These are phyloP conservation scores for Ceratocystis cubensis DNA, from an alignment of 2,329 filamentous ascomycete genomes.

Conservation along the genomic window DNA sequence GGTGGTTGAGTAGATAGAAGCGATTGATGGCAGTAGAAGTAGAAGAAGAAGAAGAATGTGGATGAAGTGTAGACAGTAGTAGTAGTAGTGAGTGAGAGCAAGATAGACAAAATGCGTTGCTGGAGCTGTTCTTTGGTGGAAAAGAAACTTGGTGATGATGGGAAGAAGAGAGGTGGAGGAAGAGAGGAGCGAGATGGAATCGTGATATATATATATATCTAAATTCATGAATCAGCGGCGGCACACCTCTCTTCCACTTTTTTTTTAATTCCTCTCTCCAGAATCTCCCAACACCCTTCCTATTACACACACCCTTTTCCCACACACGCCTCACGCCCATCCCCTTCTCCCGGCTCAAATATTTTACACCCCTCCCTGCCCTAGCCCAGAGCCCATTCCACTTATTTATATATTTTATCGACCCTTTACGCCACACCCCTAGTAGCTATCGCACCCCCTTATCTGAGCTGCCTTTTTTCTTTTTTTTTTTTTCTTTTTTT, in stretches of 20 bases:
- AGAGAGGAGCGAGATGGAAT: not conserved
- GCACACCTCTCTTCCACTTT: not conserved
- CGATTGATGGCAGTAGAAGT: not conserved
- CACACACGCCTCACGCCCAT: not conserved
- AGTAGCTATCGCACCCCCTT: not conserved
- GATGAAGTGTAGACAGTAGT: not conserved
- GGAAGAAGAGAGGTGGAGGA: not conserved
- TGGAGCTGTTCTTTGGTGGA: not conserved
- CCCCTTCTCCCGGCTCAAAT: not conserved
- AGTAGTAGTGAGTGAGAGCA: not conserved
- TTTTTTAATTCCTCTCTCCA: not conserved
- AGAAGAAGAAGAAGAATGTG: not conserved
- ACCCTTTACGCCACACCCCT: not conserved
- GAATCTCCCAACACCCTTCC: not conserved
- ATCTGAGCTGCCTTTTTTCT: not conserved
- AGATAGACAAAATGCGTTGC: not conserved
- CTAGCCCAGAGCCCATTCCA: not conserved
- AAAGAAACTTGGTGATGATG: not conserved
- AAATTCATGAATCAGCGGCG: not conserved
- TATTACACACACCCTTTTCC: not conserved
- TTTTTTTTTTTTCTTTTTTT: not conserved
- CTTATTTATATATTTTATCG: not conserved
- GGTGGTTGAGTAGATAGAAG: not conserved
- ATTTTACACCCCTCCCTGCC: not conserved
- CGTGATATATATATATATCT: not conserved